Evolutionary conservation across 2,329 filamentous ascomycete species (phyloP).

Genomic region (Botryotinia globosa): DNA sequence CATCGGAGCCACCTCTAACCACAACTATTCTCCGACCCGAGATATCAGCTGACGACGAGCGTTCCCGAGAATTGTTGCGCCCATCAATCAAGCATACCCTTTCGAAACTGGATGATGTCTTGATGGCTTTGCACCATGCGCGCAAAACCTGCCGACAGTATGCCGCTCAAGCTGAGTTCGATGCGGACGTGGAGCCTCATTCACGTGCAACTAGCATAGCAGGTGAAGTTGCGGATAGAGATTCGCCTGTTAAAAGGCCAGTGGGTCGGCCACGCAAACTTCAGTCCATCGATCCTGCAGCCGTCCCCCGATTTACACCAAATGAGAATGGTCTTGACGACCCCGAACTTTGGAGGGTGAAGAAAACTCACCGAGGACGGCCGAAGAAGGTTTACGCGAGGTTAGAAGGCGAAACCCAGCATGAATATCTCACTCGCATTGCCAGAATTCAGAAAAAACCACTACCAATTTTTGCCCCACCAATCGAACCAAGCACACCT

Average conservation of each 20-base stretch:
- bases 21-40: conserved; percentile 43
- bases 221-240: not conserved
- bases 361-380: conserved; percentile 30
- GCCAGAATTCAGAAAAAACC: conserved; percentile 44
- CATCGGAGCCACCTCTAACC: not conserved
- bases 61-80: conserved; percentile 60
- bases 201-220: conserved; percentile 12
- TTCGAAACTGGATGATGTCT: conserved; percentile 63
- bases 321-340: conserved; percentile 8
- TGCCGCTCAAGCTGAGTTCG: conserved; percentile 37
- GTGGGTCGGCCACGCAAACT: conserved; percentile 32
- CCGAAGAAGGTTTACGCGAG: conserved; percentile 33
- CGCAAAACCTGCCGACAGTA: conserved; percentile 51
- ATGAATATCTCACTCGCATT: conserved; percentile 48
- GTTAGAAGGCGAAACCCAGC: conserved; percentile 37
- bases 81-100: conserved; percentile 71
- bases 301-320: not conserved
- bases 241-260: conserved; percentile 22
- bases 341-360: conserved; percentile 21
- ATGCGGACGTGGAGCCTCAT: conserved; percentile 31
- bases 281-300: conserved; percentile 23
- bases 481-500: conserved; percentile 10
- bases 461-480: conserved; percentile 40
- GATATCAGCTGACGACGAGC: conserved; percentile 68
- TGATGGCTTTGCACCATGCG: conserved; percentile 67